These are phyloP conservation scores for Rosellinia necatrix DNA, from an alignment of 2,329 filamentous ascomycete species.

Conservation along the genomic window DNA sequence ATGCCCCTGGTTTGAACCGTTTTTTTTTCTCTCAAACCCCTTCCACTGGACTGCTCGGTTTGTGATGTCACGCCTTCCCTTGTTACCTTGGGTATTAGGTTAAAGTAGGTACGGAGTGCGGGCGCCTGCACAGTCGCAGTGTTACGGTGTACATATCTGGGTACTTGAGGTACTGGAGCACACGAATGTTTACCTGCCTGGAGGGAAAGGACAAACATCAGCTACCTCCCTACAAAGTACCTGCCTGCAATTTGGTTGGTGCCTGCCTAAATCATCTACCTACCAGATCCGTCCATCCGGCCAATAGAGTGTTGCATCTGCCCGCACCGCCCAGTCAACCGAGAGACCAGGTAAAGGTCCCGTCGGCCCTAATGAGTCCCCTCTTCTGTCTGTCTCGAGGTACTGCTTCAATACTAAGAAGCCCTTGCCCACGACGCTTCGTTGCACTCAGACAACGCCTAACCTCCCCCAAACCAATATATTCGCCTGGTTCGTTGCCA, in stretches of 20 bases:
- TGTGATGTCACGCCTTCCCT: neutral
- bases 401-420: constrained; percentile 32
- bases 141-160: too few species aligned
- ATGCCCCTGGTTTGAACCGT: neutral
- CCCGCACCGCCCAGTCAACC: too few species aligned
- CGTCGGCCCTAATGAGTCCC: constrained; percentile 28
- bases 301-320: constrained; percentile 20
- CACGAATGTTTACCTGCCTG: too few species aligned
- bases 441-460: constrained; percentile 19
- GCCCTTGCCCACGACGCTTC: constrained; percentile 26
- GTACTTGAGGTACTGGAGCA: too few species aligned
- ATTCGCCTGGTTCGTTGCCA: constrained; percentile 1
- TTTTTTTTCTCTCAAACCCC: neutral
- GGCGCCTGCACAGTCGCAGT: too few species aligned
- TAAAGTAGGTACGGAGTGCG: too few species aligned
- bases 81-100: neutral
- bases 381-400: constrained; percentile 26
- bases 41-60: too few species aligned
- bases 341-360: too few species aligned
- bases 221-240: too few species aligned
- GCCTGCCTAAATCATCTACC: too few species aligned
- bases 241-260: too few species aligned
- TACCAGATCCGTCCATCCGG: neutral
- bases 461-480: constrained; percentile 12
- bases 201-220: too few species aligned